Evolutionary conservation across 1,284 basidiomycete species (phyloP), one percentile per base, ranked within the genome.

Genomic region (Mrakiaceae sp.): DNA sequence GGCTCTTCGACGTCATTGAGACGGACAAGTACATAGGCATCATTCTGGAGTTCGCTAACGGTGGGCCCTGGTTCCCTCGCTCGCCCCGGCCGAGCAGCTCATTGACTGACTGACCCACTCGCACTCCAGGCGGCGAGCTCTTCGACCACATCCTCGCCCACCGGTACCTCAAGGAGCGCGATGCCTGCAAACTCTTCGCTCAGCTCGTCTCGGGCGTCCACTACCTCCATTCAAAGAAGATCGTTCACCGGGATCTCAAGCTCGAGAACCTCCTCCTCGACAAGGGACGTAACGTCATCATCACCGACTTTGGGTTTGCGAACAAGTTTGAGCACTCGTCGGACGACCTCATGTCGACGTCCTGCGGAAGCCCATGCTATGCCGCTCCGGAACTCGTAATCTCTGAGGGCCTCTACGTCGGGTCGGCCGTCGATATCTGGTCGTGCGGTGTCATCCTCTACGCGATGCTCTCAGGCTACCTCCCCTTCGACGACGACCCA

Each of bases 21-120:
- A 98, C 96, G 2, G 95, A 98, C 80, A 97, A 97, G 77, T 98
- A 98, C 79, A 98, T 99, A 71, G 96, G 96, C 52, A 99, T 99
- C 74, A 96, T 99, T 69, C 84, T 99, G 70, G 96, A 98, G 77
- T 98, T 96, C 74, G 96, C 95, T 51, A 94, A 91, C 1, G 81
- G 81, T 79, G 61, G 70, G 79, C 71, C 12, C 3, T 27, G 27
- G 27, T 27, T 27, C 27, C 27, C 27, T 27, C 27, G 27, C 27
- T 27, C 27, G 2, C 2, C 2, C 27, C 27, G 27, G 27, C 27
- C 2, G 27, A 27, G 27, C 27, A 27, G 27, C 27, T 27, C 9
- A 6, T 9, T 10, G 39, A 58, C n/a, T 48, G 16, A 12, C 58
- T 16, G 8, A 11, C 27, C 49, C 27, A 49, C 44, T 64, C 27